A percentile compares a stretch with the other conserved stretches of the same genome.
These are phyloP conservation scores for Coniochaeta prunicola DNA, from an alignment of 2,329 filamentous ascomycete genomes.

Conservation along the genomic window DNA sequence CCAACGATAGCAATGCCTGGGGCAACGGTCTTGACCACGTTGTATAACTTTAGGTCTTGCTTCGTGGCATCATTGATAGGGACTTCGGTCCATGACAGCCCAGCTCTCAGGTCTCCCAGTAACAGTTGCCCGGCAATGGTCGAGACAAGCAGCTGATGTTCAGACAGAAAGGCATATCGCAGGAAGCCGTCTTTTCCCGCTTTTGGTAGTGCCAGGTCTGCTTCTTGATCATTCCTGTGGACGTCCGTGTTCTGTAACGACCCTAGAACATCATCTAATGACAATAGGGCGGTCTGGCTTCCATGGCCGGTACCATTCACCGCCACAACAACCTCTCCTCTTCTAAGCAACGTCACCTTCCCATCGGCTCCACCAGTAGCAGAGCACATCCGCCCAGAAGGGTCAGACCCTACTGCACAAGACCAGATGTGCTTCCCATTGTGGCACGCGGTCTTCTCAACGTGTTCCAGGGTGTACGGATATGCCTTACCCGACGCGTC, in stretches of 20 bases:
- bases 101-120: constrained; percentile 27
- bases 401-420: constrained; percentile 33
- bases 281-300: not conserved
- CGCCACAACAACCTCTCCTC: constrained; percentile 1
- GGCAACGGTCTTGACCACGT: constrained; percentile 34
- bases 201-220: constrained; percentile 19
- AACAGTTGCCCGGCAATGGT: constrained; percentile 56
- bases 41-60: constrained; percentile 36
- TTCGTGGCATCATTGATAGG: constrained; percentile 22
- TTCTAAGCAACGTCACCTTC: constrained; percentile 43
- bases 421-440: constrained; percentile 91
- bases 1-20: constrained; percentile 37
- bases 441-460: constrained; percentile 57
- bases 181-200: constrained; percentile 40
- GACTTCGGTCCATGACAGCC: constrained; percentile 36
- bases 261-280: constrained; percentile 19
- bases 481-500: not conserved
- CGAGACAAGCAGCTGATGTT: constrained; percentile 43
- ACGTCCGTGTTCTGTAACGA: constrained; percentile 9
- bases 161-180: constrained; percentile 55
- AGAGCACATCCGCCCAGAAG: constrained; percentile 32
- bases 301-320: not conserved
- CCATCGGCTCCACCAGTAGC: constrained; percentile 85
- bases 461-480: constrained; percentile 36
- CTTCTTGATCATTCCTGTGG: constrained; percentile 12